phyloP scores from a whole-genome alignment of 768 basidiomycete species.

The Kwoniella shandongensis region DNA sequence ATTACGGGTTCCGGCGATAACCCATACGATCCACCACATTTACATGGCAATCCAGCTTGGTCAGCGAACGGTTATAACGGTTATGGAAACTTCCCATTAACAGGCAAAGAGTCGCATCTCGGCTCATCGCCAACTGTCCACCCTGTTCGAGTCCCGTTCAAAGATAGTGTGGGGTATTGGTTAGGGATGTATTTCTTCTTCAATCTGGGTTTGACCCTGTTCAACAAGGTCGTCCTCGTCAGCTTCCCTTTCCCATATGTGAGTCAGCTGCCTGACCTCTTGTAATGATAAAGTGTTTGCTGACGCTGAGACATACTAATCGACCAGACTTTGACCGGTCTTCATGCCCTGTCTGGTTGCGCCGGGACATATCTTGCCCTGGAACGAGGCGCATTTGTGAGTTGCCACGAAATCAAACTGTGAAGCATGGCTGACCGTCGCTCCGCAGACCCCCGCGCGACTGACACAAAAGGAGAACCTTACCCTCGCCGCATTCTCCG shows the following conservation, averaged over 20 bases:
- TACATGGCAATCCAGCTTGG: constrained; percentile 1
- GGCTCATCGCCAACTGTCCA: constrained; percentile 18
- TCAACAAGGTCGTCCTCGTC: constrained; percentile 90
- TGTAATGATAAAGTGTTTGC: not conserved
- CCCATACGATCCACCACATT: constrained; percentile 14
- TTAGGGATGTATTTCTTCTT: constrained; percentile 79
- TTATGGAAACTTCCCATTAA: constrained; percentile 14
- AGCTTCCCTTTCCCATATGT: constrained; percentile 90
- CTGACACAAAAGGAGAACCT: constrained; percentile 61
- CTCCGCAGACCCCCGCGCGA: constrained; percentile 58
- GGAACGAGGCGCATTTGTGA: constrained; percentile 61
- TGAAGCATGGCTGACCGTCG: not conserved
- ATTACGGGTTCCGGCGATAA: constrained; percentile 7
- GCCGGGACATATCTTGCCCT: constrained; percentile 73
- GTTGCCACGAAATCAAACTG: constrained; percentile 14
- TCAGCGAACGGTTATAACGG: not conserved
- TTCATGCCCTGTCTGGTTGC: constrained; percentile 84
- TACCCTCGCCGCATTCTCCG: constrained; percentile 75
- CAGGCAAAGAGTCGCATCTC: constrained; percentile 6
- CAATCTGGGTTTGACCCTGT: constrained; percentile 88
- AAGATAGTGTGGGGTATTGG: constrained; percentile 59
- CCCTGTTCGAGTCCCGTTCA: constrained; percentile 19
- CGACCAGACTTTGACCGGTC: constrained; percentile 71
- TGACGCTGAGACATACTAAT: constrained; percentile 9
- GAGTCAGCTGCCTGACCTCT: constrained; percentile 25